Evolutionary conservation across 2,329 filamentous ascomycete genomes (phyloP).

Genomic region (Paraphaeosphaeria minitans): DNA sequence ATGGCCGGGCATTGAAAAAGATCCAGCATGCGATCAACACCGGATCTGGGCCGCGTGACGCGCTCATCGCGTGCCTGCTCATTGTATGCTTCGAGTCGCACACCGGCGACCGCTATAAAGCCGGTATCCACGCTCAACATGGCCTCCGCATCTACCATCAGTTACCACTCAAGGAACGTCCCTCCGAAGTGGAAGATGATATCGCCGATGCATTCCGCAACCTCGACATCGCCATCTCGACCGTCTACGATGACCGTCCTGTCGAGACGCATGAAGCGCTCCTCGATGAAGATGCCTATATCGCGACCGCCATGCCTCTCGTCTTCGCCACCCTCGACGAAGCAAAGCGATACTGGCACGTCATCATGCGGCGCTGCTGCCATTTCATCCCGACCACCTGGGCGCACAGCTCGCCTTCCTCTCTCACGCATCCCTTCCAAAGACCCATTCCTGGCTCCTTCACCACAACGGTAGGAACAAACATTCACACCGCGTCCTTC

Average conservation of each 20-base stretch:
- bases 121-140: slow-evolving; percentile 12
- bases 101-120: slow-evolving; percentile 19
- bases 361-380: slow-evolving; percentile 16
- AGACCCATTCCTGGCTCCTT: slow-evolving; percentile 12
- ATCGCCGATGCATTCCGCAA: slow-evolving; percentile 21
- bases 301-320: slow-evolving; percentile 10
- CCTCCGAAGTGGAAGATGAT: slow-evolving; percentile 17
- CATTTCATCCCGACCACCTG: slow-evolving; percentile 20
- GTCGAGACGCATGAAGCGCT: slow-evolving; percentile 6
- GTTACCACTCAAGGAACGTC: neutral
- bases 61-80: slow-evolving; percentile 19
- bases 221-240: slow-evolving; percentile 19
- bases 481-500: slow-evolving; percentile 14
- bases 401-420: slow-evolving; percentile 8
- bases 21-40: slow-evolving; percentile 18
- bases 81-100: slow-evolving; percentile 22
- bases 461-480: slow-evolving; percentile 13
- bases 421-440: slow-evolving; percentile 6
- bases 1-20: slow-evolving; percentile 17
- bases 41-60: slow-evolving; percentile 14
- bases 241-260: slow-evolving; percentile 13
- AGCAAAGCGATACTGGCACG: slow-evolving; percentile 17
- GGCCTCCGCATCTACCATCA: slow-evolving; percentile 18
- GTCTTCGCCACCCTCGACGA: slow-evolving; percentile 11
- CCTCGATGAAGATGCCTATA: slow-evolving; percentile 12